A percentile compares a stretch with the other conserved stretches of the same genome.
Conservation (phyloP, 371 early-diverging fungal species). For the Rhizopus delemar region DNA sequence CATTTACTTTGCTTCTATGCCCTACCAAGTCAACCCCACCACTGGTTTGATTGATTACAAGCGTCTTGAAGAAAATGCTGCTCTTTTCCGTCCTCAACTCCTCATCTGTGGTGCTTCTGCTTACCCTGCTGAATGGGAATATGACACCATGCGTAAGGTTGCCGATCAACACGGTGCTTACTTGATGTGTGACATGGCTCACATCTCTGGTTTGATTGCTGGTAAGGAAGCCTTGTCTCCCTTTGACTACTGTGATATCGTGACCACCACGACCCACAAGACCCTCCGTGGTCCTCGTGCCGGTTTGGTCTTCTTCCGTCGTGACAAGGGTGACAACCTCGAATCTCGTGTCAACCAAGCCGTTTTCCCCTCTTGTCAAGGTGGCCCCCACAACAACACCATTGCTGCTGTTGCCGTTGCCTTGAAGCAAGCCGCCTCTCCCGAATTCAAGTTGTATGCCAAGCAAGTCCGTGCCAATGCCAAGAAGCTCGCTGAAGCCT, state of each 20-base stretch:
- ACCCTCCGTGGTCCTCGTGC: constrained; percentile 99
- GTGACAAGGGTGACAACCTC: constrained; percentile 83
- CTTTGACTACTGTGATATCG: constrained; percentile 96
- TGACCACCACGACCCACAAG: constrained; percentile 99
- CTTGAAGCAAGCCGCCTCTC: constrained; percentile 83
- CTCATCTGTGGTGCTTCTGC: constrained; percentile 95
- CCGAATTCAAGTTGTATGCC: constrained; percentile 91
- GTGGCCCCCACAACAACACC: constrained; percentile 99
- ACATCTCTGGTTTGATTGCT: constrained; percentile 93
- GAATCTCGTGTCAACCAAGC: constrained; percentile 94
- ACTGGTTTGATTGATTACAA: constrained; percentile 97
- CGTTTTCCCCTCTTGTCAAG: constrained; percentile 99
- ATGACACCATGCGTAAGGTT: constrained; percentile 89
- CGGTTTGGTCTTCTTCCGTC: constrained; percentile 97
- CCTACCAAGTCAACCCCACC: constrained; percentile 88
- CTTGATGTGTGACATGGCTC: constrained; percentile 98
- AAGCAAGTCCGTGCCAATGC: constrained; percentile 88
- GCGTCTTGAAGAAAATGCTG: constrained; percentile 87
- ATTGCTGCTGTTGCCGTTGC: constrained; percentile 98
- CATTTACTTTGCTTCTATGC: constrained; percentile 98
- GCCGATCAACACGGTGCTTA: constrained; percentile 92
- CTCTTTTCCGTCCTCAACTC: constrained; percentile 95
- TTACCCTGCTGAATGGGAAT: constrained; percentile 91
- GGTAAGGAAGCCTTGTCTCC: constrained; percentile 88
- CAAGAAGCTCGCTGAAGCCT: constrained; percentile 81